These are phyloP conservation scores for Lasiodiplodia theobromae DNA, from an alignment of 2,329 filamentous ascomycete genomes.

Conservation along the genomic window DNA sequence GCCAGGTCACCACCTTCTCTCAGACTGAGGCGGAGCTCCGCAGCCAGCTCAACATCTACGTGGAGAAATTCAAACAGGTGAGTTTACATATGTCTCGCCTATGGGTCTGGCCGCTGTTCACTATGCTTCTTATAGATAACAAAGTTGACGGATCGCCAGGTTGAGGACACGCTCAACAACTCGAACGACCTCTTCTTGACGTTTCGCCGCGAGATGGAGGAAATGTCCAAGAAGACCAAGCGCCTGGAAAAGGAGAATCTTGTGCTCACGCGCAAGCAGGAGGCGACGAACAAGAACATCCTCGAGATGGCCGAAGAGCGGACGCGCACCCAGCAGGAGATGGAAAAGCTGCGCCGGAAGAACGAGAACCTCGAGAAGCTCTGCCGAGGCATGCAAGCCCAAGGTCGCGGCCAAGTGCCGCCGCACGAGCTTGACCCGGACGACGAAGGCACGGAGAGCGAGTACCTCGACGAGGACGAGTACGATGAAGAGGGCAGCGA, in stretches of 20 bases:
- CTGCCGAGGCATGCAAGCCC: constrained; percentile 95
- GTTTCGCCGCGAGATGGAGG: constrained; percentile 98
- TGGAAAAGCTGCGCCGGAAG: constrained; percentile 82
- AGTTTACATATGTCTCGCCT: constrained; percentile 33
- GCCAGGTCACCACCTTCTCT: constrained; percentile 92
- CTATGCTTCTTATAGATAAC: constrained; percentile 34
- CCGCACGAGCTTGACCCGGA: constrained; percentile 60
- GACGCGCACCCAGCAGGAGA: constrained; percentile 74
- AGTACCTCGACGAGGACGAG: constrained; percentile 51
- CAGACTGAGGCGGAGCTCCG: constrained; percentile 94
- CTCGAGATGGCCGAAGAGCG: constrained; percentile 97
- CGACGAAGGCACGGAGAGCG: constrained; percentile 60
- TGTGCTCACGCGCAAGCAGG: constrained; percentile 87
- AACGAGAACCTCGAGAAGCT: constrained; percentile 92
- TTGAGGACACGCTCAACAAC: constrained; percentile 98
- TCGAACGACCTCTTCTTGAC: constrained; percentile 97
- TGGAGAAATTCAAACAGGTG: constrained; percentile 99
- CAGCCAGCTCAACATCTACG: constrained; percentile 96
- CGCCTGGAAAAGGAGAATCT: constrained; percentile 96
- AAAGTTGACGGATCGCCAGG: constrained; percentile 64
- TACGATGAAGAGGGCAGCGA: constrained; percentile 55
- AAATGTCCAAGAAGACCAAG: constrained; percentile 99
- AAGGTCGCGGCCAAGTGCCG: constrained; percentile 77
- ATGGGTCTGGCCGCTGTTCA: constrained; percentile 27
- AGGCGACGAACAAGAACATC: constrained; percentile 92